Evolutionary conservation across 192 early-diverging fungal species (phyloP), one percentile per base, ranked within the genome.

Genomic region (Powellomyces hirtus): DNA sequence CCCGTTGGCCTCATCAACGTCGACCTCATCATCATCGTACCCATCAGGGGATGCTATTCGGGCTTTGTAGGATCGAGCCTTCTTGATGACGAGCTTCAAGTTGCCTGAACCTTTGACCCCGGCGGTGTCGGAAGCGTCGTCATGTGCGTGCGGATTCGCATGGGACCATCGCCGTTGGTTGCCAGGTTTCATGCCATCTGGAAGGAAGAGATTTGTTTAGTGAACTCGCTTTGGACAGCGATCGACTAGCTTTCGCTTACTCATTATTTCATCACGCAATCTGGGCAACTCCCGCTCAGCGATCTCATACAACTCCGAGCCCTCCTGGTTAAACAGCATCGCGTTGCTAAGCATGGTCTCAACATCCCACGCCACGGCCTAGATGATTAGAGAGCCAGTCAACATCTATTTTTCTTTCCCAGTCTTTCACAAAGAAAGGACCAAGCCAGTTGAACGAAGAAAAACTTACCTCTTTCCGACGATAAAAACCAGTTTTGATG

Each of bases 401-500:
- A n/a, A n/a, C n/a, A n/a, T n/a, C n/a, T n/a, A n/a, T n/a, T n/a
- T n/a, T n/a, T n/a, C n/a, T n/a, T n/a, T n/a, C n/a, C n/a, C 6
- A 3, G 55, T 14, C 35, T 13, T 52, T 18, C 64, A 18, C 55
- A 20, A 62, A 35, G 60, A 38, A 44, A 6, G 14, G 4, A 4
- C 4, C 20, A 42, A 38, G 5, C 40, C 5, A 4, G 13, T 5
- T 22, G 13, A 35, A 24, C 20, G 11, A 38, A 6, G 7, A 10
- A 42, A 30, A 4, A 36, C 53, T 0, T 46, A 76, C 67, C 62
- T 70, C 57, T 34, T 70, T 22, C n/a, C 55, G 46, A 5, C 76
- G 45, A 56, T 77, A 77, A 57, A 70, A 77, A 1, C 58, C 60
- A 46, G 59, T 62, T 3, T 34, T 35, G 29, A 73, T 22, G 2